Evolutionary conservation across 805 yeast genomes (phyloP).

Genomic region (Zygoascus bituminiphila): DNA sequence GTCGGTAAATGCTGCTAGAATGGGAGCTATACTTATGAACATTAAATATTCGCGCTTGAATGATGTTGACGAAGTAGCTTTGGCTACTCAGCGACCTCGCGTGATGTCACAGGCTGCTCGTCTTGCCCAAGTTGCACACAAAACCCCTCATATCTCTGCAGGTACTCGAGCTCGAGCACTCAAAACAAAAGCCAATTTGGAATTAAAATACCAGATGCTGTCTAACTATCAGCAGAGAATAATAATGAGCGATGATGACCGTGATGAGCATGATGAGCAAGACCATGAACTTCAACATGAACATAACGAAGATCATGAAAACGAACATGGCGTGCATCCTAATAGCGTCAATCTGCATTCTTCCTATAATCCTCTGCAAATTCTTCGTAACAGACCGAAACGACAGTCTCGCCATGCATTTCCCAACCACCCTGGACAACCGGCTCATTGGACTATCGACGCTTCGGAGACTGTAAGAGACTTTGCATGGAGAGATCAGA

Average conservation of each 20-base stretch:
- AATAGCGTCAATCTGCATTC: slow-evolving; percentile 32
- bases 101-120: not conserved
- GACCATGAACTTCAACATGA: too few relatives aligned
- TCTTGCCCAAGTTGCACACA: not conserved
- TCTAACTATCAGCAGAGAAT: slow-evolving; percentile 13
- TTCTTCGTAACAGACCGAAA: slow-evolving; percentile 56
- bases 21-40: slow-evolving; percentile 17
- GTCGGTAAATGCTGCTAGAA: slow-evolving; percentile 14
- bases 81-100: not conserved
- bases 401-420: slow-evolving; percentile 18
- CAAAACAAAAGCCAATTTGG: slow-evolving; percentile 25
- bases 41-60: slow-evolving; percentile 12
- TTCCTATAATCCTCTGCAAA: slow-evolving; percentile 72
- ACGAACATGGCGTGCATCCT: not conserved
- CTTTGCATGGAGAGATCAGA: slow-evolving; percentile 17
- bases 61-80: not conserved
- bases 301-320: slow-evolving; percentile 19
- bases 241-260: not conserved
- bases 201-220: slow-evolving; percentile 22
- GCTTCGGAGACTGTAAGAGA: slow-evolving; percentile 22
- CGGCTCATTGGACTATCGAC: slow-evolving; percentile 20
- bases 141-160: slow-evolving; percentile 8
- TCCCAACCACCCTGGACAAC: not conserved
- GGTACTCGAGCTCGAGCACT: slow-evolving; percentile 20
- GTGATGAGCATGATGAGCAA: not conserved